Conservation (phyloP, 352 stramenopile genomes). For the Phytophthora macrochlamydospora region DNA sequence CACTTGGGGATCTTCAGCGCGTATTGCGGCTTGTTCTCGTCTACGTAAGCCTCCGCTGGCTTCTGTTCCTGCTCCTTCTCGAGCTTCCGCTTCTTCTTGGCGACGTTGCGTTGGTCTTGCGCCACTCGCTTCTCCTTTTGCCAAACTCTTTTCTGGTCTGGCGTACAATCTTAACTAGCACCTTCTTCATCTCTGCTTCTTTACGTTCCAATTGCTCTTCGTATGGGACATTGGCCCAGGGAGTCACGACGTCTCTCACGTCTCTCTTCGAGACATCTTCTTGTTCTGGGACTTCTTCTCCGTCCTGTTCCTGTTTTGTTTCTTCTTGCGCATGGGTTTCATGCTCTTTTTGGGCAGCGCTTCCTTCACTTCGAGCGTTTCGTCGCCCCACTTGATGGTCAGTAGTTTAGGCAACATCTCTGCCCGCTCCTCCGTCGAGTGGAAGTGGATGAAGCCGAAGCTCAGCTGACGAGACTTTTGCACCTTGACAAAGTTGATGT, state of each 20-base stretch:
- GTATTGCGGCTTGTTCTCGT: constrained; percentile 42
- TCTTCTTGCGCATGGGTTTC: constrained; percentile 34
- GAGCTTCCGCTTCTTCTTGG: constrained; percentile 63
- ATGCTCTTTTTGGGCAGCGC: constrained; percentile 69
- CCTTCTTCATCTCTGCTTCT: constrained; percentile 90
- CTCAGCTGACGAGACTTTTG: constrained; percentile 80
- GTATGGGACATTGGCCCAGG: constrained; percentile 80
- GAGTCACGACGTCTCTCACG: constrained; percentile 80
- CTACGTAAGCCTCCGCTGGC: constrained; percentile 15
- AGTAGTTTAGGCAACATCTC: constrained; percentile 52
- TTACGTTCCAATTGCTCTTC: constrained; percentile 86
- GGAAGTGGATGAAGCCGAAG: constrained; percentile 84
- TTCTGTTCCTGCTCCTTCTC: constrained; percentile 67
- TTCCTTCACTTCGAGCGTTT: constrained; percentile 77
- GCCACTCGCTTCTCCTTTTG: constrained; percentile 87
- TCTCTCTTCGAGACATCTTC: constrained; percentile 40
- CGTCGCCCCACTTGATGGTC: constrained; percentile 67
- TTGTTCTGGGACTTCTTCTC: constrained; percentile 15
- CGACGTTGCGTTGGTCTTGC: constrained; percentile 58
- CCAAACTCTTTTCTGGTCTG: constrained; percentile 85
- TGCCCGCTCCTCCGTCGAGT: constrained; percentile 60
- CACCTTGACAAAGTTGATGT: constrained; percentile 70
- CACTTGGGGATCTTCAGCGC: constrained; percentile 63
- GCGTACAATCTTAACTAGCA: constrained; percentile 86
- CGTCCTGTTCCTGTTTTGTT: constrained; percentile 10